phyloP scores from a whole-genome alignment of 495 filamentous ascomycete genomes.

The Tuber indicum region DNA sequence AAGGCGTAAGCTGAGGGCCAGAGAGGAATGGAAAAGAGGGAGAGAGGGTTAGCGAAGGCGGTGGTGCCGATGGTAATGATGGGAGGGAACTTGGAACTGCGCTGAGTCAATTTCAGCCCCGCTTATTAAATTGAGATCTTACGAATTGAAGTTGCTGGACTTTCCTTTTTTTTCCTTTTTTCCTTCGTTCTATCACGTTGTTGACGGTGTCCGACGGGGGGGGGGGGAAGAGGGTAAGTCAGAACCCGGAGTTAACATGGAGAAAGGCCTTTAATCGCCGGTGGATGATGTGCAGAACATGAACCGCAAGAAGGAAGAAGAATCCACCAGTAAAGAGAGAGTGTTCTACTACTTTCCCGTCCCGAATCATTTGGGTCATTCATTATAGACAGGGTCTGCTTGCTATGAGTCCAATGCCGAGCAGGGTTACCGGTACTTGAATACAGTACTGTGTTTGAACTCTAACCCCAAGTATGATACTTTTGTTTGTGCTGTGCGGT shows the following conservation, averaged over 20 bases:
- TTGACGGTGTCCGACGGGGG: not conserved
- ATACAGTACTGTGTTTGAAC: not conserved
- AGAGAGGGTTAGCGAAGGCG: not conserved
- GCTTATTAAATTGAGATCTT: conserved; percentile 1
- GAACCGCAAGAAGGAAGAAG: not conserved
- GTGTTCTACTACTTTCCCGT: too few species aligned
- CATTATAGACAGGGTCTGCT: not conserved
- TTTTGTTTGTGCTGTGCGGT: not conserved
- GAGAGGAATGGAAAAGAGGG: not conserved
- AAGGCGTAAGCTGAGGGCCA: not conserved
- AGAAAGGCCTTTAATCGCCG: not conserved
- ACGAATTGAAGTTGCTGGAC: not conserved
- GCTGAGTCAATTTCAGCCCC: conserved; percentile 5
- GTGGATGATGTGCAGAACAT: not conserved
- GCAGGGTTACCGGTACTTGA: not conserved
- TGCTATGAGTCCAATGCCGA: not conserved
- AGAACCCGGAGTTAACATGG: not conserved
- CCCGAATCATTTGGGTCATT: not conserved
- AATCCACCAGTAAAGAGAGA: not conserved
- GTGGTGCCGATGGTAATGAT: not conserved
- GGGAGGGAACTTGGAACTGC: not conserved
- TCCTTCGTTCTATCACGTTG: not conserved
- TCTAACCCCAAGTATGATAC: not conserved
- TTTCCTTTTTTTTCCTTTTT: not conserved
- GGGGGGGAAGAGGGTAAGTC: not conserved